phyloP scores from a whole-genome alignment of 225 moss, liverwort and hornwort genomes.

The Marchantia paleacea region DNA sequence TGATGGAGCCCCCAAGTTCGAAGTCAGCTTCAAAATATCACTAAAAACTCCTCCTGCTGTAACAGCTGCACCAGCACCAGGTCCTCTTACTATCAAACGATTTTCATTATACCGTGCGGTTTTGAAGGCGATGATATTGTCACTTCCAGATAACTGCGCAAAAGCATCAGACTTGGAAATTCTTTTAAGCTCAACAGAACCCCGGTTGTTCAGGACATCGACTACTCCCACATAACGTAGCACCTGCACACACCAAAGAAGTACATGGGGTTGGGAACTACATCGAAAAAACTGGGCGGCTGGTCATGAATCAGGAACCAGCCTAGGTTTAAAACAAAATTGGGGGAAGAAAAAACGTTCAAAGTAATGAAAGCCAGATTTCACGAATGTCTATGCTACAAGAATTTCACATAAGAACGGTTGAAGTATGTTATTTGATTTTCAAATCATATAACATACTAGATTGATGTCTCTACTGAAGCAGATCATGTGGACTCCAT shows the following conservation, averaged over 20 bases:
- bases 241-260: slow-evolving; percentile 44
- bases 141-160: slow-evolving; percentile 78
- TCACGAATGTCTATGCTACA: no score
- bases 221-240: slow-evolving; percentile 89
- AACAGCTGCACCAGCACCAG: slow-evolving; percentile 92
- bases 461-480: no score
- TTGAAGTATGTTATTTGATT: no score
- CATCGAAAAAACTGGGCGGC: background rate
- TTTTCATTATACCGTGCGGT: slow-evolving; percentile 71
- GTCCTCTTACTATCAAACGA: slow-evolving; percentile 82
- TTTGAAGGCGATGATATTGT: slow-evolving; percentile 83
- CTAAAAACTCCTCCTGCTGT: slow-evolving; percentile 92
- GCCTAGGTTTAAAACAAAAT: background rate
- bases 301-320: background rate
- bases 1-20: slow-evolving; percentile 78
- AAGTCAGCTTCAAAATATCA: slow-evolving; percentile 78
- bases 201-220: slow-evolving; percentile 63
- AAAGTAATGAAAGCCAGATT: no score
- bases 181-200: slow-evolving; percentile 69
- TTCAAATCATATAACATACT: no score
- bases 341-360: no score
- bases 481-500: no score
- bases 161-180: slow-evolving; percentile 68
- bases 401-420: no score
- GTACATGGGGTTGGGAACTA: background rate